These are phyloP conservation scores for Malassezia psittaci DNA, from an alignment of 1,284 basidiomycete genomes.

Conservation along the genomic window DNA sequence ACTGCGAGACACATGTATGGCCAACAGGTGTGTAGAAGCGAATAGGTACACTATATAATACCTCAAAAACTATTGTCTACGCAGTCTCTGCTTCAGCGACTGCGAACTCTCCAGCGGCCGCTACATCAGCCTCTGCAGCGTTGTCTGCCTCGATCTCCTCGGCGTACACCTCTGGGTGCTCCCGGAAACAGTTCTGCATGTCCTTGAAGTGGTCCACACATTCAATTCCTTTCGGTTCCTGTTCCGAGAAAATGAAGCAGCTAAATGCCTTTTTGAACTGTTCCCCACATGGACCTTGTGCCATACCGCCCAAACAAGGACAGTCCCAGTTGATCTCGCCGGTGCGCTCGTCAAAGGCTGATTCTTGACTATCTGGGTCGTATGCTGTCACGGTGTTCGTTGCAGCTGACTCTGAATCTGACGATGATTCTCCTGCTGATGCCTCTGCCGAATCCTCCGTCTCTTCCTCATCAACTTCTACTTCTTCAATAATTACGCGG, in stretches of 20 bases:
- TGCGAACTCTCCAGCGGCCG: not conserved
- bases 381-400: constrained; percentile 20
- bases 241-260: constrained; percentile 88
- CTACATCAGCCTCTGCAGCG: constrained; percentile 25
- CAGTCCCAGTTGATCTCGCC: constrained; percentile 54
- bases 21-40: constrained; percentile 6
- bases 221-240: constrained; percentile 93
- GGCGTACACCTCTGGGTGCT: constrained; percentile 86
- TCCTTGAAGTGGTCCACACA: constrained; percentile 94
- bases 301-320: constrained; percentile 89
- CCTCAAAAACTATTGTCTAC: not conserved
- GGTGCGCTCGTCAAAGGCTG: constrained; percentile 63
- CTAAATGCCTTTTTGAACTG: constrained; percentile 94
- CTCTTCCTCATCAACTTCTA: constrained; percentile 14
- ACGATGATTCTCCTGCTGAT: not conserved
- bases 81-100: not conserved
- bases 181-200: constrained; percentile 97
- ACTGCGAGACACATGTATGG: constrained; percentile 68
- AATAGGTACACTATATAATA: not conserved
- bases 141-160: constrained; percentile 54
- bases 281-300: constrained; percentile 84
- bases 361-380: constrained; percentile 19
- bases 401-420: constrained; percentile 3
- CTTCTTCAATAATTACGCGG: not conserved
- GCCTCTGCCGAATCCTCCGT: not conserved